These are phyloP conservation scores for Tribonema minus DNA, from an alignment of 108 stramenopile genomes.

Conservation along the genomic window DNA sequence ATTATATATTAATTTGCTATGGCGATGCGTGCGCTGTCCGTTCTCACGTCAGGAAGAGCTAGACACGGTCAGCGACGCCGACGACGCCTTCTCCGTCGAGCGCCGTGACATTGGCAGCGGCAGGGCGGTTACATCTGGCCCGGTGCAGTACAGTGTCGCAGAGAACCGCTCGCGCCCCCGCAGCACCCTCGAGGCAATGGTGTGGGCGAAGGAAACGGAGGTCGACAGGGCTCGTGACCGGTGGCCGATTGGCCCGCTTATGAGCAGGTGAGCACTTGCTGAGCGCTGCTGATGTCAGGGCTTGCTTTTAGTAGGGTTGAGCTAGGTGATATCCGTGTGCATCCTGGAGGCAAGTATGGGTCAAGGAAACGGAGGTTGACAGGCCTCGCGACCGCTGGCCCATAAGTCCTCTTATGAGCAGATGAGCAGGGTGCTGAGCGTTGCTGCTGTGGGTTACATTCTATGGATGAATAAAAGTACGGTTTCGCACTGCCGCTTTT, in stretches of 20 bases:
- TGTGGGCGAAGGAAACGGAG: conserved; percentile 33
- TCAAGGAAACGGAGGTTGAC: neutral
- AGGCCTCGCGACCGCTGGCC: neutral
- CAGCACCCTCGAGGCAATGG: conserved; percentile 24
- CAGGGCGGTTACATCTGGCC: conserved; percentile 22
- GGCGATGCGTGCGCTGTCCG: no score
- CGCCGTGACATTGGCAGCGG: conserved; percentile 22
- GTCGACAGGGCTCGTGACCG: conserved; percentile 36
- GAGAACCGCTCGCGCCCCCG: conserved; percentile 24
- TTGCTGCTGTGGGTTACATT: no score
- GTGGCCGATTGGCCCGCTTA: conserved; percentile 25
- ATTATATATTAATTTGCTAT: no score
- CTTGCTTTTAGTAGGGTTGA: neutral
- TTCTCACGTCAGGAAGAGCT: no score
- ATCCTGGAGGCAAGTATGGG: no score
- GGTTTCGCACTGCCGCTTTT: no score
- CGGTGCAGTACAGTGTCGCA: conserved; percentile 35
- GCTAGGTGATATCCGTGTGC: neutral
- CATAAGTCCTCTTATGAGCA: neutral
- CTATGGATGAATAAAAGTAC: no score
- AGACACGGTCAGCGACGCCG: no score
- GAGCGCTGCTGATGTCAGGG: neutral
- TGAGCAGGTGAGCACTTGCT: conserved; percentile 14
- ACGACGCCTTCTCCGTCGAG: conserved; percentile 12
- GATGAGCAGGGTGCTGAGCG: neutral